These are phyloP conservation scores for Sporothrix mexicana DNA, from an alignment of 2,329 filamentous ascomycete genomes.

Conservation along the genomic window DNA sequence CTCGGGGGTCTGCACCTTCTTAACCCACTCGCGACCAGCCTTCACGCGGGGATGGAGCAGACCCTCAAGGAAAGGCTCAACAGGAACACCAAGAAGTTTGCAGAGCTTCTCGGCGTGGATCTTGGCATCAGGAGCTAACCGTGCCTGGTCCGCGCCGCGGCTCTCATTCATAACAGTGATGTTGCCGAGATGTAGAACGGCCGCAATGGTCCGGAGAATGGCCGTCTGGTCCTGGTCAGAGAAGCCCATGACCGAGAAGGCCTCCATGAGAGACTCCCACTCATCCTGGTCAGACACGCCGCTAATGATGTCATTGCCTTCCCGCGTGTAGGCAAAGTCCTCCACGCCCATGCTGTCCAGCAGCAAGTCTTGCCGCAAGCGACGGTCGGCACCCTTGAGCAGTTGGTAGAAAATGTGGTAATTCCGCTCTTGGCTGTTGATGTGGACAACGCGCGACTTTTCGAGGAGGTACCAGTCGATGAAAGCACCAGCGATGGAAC, in stretches of 20 bases:
- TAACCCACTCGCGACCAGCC: conserved; percentile 96
- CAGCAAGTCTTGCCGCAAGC: conserved; percentile 77
- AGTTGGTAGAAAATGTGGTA: conserved; percentile 99
- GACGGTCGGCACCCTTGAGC: conserved; percentile 77
- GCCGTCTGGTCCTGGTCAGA: conserved; percentile 80
- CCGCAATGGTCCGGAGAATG: conserved; percentile 86
- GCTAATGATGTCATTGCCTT: conserved; percentile 88
- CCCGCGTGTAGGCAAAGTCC: conserved; percentile 89
- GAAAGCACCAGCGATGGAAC: conserved; percentile 92
- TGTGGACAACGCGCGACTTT: conserved; percentile 93
- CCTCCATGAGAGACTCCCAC: conserved; percentile 88
- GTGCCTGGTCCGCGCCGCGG: conserved; percentile 86
- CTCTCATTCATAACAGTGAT: conserved; percentile 90
- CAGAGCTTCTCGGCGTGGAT: conserved; percentile 80
- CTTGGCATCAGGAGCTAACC: conserved; percentile 76
- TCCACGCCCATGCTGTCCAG: conserved; percentile 76
- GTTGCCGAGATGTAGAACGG: conserved; percentile 92
- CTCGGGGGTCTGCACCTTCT: conserved; percentile 96
- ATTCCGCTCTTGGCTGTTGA: conserved; percentile 87
- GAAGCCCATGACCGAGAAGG: conserved; percentile 94
- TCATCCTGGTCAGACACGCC: conserved; percentile 91
- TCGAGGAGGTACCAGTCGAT: conserved; percentile 99
- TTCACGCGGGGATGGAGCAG: conserved; percentile 92
- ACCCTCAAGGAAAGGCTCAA: conserved; percentile 85
- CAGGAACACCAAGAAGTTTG: conserved; percentile 78